A percentile compares a stretch with the other conserved stretches of the same genome.
These are phyloP conservation scores for Senna siamea DNA, from an alignment of 306 rosid genomes.

Conservation along the genomic window DNA sequence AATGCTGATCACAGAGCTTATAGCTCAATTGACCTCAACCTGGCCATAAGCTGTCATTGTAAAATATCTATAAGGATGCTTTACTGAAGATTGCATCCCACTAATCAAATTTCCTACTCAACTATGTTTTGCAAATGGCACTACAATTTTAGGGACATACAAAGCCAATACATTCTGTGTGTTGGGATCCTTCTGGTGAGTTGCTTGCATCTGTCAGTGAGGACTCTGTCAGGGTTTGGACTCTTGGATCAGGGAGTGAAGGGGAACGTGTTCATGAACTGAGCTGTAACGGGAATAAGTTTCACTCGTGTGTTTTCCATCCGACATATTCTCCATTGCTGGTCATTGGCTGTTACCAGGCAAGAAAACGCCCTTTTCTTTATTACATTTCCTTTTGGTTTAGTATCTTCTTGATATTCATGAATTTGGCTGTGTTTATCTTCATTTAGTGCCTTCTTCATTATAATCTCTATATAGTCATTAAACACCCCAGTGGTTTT, in stretches of 20 bases:
- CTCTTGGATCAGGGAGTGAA: constrained; percentile 78
- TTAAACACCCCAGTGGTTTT: neutral
- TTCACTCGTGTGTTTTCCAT: constrained; percentile 89
- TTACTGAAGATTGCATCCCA: neutral
- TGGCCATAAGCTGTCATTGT: neutral
- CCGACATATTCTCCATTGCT: constrained; percentile 85
- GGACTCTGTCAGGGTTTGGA: constrained; percentile 95
- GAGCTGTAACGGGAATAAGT: constrained; percentile 82
- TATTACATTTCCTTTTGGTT: neutral
- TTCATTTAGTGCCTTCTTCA: neutral
- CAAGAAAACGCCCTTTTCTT: constrained; percentile 43
- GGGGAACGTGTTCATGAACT: constrained; percentile 88
- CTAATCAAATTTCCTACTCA: neutral
- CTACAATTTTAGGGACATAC: constrained; percentile 76
- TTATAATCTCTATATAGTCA: too few relatives aligned
- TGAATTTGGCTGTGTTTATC: constrained; percentile 4
- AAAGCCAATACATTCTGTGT: constrained; percentile 69
- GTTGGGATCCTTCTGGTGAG: constrained; percentile 97
- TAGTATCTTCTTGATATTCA: neutral
- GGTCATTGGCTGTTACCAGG: constrained; percentile 97
- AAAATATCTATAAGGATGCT: neutral
- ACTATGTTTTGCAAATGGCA: constrained; percentile 29
- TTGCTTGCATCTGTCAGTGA: constrained; percentile 92
- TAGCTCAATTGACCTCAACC: neutral
- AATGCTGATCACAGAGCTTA: neutral